phyloP scores from a whole-genome alignment of 768 basidiomycete species.

The Gloeopeniophorella convolvens region DNA sequence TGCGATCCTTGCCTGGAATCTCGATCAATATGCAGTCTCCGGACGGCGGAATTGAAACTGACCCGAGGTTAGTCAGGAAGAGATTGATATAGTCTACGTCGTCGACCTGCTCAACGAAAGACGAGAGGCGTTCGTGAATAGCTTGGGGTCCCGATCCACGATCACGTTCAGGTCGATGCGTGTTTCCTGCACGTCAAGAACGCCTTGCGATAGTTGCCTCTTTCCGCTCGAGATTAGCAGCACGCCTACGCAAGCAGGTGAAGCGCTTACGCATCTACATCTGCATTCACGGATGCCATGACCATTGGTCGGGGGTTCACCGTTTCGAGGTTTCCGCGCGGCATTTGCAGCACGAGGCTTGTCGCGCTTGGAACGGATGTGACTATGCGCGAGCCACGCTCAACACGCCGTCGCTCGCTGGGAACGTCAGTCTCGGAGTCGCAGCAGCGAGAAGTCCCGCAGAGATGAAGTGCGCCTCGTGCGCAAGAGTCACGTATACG shows the following conservation, averaged over 20 bases:
- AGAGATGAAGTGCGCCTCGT: slow-evolving; percentile 73
- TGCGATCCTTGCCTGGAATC: slow-evolving; percentile 52
- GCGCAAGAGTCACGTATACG: slow-evolving; percentile 78
- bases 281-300: slow-evolving; percentile 71
- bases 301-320: slow-evolving; percentile 90
- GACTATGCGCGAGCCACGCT: slow-evolving; percentile 87
- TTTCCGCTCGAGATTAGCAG: no score
- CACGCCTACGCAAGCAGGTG: no score
- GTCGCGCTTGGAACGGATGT: slow-evolving; percentile 81
- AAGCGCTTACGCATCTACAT: slow-evolving; percentile 61
- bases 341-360: slow-evolving; percentile 95
- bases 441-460: slow-evolving; percentile 29
- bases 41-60: slow-evolving; percentile 18
- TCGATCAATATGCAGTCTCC: slow-evolving; percentile 2
- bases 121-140: slow-evolving; percentile 53
- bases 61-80: slow-evolving; percentile 85
- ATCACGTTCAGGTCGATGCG: slow-evolving; percentile 86
- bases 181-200: slow-evolving; percentile 91
- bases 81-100: slow-evolving; percentile 92
- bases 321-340: slow-evolving; percentile 93
- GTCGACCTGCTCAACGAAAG: slow-evolving; percentile 77
- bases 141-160: slow-evolving; percentile 69
- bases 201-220: slow-evolving; percentile 76
- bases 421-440: slow-evolving; percentile 11
- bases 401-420: slow-evolving; percentile 75